Conservation (phyloP, 306 rosid species). For the Citrullus amarus region DNA sequence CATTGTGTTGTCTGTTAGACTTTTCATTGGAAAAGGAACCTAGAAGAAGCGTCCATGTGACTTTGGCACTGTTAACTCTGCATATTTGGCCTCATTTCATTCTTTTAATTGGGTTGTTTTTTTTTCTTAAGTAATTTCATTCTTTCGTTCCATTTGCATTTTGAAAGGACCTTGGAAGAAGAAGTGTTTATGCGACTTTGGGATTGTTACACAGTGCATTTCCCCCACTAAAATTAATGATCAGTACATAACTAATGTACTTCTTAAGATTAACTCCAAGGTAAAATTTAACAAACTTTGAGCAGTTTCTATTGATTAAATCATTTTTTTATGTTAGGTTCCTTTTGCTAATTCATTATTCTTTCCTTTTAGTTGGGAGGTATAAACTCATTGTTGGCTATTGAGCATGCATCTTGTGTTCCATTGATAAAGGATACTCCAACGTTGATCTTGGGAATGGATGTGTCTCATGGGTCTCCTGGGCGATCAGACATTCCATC, state of each 20-base stretch:
- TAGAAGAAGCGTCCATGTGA: background rate
- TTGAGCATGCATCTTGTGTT: conserved; percentile 59
- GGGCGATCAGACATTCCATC: conserved; percentile 68
- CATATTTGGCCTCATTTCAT: background rate
- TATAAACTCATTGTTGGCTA: conserved; percentile 67
- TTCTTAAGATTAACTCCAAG: conserved; percentile 88
- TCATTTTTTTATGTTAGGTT: conserved; percentile 1
- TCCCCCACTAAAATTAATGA: conserved; percentile 71
- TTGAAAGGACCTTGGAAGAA: conserved; percentile 85
- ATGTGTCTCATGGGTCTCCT: conserved; percentile 74
- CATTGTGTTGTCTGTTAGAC: background rate
- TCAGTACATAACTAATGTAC: conserved; percentile 72
- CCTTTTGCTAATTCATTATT: conserved; percentile 7
- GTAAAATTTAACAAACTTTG: conserved; percentile 22
- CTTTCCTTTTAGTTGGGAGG: conserved; percentile 62
- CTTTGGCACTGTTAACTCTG: background rate
- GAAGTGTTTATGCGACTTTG: conserved; percentile 62
- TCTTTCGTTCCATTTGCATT: background rate
- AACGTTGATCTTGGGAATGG: conserved; percentile 91
- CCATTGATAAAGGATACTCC: conserved; percentile 67
- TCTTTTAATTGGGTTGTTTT: background rate
- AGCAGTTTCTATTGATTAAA: background rate
- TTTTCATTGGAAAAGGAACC: background rate
- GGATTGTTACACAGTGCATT: conserved; percentile 72
- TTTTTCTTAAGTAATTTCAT: background rate